Evolutionary conservation across 768 basidiomycete genomes (phyloP).

Genomic region (Multifurca ochricompacta): DNA sequence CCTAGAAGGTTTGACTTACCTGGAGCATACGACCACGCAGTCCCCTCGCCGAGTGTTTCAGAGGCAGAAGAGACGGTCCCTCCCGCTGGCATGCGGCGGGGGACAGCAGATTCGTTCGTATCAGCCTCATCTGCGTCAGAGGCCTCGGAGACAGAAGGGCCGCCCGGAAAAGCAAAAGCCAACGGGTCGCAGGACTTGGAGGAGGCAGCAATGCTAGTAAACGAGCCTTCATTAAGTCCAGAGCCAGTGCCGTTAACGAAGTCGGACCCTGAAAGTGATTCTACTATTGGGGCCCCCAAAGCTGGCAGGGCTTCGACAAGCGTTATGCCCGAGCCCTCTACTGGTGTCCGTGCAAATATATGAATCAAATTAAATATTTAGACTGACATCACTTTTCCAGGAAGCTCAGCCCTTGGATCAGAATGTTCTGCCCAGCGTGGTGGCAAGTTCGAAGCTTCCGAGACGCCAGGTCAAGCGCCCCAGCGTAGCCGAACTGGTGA

Average conservation of each 20-base stretch:
- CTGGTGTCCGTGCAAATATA: conserved; percentile 21
- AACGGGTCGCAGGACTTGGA: conserved; percentile 10
- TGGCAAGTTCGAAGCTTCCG: conserved; percentile 51
- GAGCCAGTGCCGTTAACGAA: conserved; percentile 26
- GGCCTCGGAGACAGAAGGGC: conserved; percentile 55
- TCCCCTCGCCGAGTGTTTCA: conserved; percentile 60
- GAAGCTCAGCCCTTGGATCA: neutral
- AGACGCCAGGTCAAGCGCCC: conserved; percentile 48
- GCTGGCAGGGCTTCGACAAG: conserved; percentile 9
- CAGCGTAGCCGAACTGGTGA: conserved; percentile 80
- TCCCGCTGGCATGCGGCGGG: conserved; percentile 35
- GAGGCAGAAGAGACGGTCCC: conserved; percentile 60
- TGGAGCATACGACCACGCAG: conserved; percentile 43
- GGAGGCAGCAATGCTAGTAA: neutral
- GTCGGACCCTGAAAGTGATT: conserved; percentile 73
- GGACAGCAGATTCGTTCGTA: conserved; percentile 47
- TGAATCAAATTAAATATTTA: neutral
- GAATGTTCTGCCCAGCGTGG: conserved; percentile 22
- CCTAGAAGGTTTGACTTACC: conserved; percentile 51
- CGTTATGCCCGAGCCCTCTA: neutral
- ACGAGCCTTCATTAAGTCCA: neutral
- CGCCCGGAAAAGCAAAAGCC: conserved; percentile 23
- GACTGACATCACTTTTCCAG: conserved; percentile 4
- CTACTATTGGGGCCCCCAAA: conserved; percentile 63
- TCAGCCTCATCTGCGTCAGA: conserved; percentile 62